Base-by-base conservation (phyloP, 768 basidiomycete genomes). In the Plicaturopsis crispa region DNA sequence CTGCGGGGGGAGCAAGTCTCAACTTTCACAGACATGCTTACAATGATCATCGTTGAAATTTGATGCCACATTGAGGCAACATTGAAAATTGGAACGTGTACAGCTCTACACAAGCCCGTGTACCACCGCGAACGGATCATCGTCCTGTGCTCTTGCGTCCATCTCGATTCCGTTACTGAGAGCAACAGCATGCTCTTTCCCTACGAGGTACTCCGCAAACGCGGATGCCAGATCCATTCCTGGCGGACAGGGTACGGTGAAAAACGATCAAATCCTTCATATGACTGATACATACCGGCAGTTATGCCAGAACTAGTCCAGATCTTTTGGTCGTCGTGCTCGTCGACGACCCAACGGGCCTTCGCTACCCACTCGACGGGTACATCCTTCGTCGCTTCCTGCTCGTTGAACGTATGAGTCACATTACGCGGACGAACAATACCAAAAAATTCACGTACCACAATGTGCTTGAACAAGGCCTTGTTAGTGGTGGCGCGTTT, bases 401-500 rank as follows among this genome's bases (percentile, higher is more conserved):
- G 47, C 54, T 54, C 33, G 2, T n/a, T 21, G 28, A 21, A 21
- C 7, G 12, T 36, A 38, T 14, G 33, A 26, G n/a, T 23, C 20
- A 17, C n/a, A 32, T 16, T 13, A 11, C 19, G 19, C 22, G 24
- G 11, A 6, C 19, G 10, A 10, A 14, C 32, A 18, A 2, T 6
- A 12, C 6, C 16, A 35, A 10, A 14, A 12, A 20, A 31, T 16
- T 12, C 24, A 45, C 51, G 23, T 33, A 61, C 62, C 43, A 42
- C 43, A 14, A 59, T 44, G 6, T 37, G 34, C 13, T 44, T 56
- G 41, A 57, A 65, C 4, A 34, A 32, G 3, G 44, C 19, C 42
- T 67, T 67, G 49, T 64, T 65, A 7, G 62, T 62, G 0, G 63
- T 67, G 7, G 63, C 65, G 8, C 50, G 41, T 33, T 55, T 51